Evolutionary conservation across 768 basidiomycete genomes (phyloP).

Genomic region (Brasilioporus rufonigricans): DNA sequence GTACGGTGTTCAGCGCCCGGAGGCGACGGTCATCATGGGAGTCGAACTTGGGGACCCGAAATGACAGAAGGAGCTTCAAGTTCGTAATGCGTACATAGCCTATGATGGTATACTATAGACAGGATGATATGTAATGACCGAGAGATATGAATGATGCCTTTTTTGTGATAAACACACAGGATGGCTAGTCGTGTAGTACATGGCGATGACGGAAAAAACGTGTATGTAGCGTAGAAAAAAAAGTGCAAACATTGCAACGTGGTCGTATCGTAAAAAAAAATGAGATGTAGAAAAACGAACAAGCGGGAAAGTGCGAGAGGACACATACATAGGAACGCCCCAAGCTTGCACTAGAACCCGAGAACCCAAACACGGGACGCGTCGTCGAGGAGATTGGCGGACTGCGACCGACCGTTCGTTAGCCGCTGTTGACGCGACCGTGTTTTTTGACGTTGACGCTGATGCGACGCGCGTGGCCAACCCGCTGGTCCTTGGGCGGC

Average conservation of each 20-base stretch:
- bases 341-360: not conserved
- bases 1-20: too few species aligned
- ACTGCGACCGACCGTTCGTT: not conserved
- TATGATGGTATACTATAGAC: too few species aligned
- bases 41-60: not conserved
- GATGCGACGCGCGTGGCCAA: conserved; percentile 40
- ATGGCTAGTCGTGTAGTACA: not conserved
- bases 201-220: not conserved
- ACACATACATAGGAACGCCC: not conserved
- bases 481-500: conserved; percentile 30
- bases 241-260: too few species aligned
- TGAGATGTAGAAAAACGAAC: too few species aligned
- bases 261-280: too few species aligned
- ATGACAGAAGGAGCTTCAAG: not conserved
- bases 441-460: conserved; percentile 37
- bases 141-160: not conserved
- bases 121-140: not conserved
- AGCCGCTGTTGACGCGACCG: conserved; percentile 7
- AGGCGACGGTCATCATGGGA: not conserved
- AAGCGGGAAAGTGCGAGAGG: too few species aligned
- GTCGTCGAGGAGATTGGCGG: too few species aligned
- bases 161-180: not conserved
- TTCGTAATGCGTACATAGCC: not conserved
- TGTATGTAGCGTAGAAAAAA: not conserved
- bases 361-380: not conserved